Evolutionary conservation across 2,329 filamentous ascomycete species (phyloP).

Genomic region (Nemania abortiva): DNA sequence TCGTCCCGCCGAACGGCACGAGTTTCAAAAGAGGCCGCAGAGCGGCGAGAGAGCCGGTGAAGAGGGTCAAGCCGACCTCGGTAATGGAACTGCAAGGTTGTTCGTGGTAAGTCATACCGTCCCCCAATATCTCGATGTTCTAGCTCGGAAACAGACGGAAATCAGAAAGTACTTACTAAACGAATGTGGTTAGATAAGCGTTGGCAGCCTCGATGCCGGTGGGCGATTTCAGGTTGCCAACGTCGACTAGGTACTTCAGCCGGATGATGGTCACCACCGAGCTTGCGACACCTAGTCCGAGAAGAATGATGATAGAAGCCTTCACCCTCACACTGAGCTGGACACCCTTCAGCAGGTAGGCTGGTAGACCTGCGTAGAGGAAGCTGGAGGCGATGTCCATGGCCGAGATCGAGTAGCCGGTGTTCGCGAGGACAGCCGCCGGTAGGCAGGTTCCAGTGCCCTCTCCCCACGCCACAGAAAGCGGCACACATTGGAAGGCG

Average conservation of each 20-base stretch:
- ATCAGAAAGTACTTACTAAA: constrained; percentile 38
- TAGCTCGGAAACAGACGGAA: not conserved
- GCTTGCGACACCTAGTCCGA: constrained; percentile 40
- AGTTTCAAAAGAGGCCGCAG: constrained; percentile 40
- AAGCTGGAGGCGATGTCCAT: constrained; percentile 42
- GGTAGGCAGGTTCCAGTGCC: constrained; percentile 38
- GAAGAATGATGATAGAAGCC: constrained; percentile 37
- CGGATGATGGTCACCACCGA: constrained; percentile 41
- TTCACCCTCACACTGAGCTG: constrained; percentile 38
- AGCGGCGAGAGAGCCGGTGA: constrained; percentile 40
- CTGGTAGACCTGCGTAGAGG: constrained; percentile 38
- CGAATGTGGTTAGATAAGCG: constrained; percentile 40
- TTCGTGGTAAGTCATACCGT: constrained; percentile 21
- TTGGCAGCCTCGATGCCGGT: constrained; percentile 41
- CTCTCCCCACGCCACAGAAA: constrained; percentile 39
- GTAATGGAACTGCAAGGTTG: constrained; percentile 34
- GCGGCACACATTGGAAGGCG: constrained; percentile 37
- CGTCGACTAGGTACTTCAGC: constrained; percentile 40
- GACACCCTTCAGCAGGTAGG: constrained; percentile 35
- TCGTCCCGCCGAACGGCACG: constrained; percentile 39
- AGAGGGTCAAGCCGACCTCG: constrained; percentile 40
- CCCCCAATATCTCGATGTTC: not conserved
- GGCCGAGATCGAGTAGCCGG: constrained; percentile 41
- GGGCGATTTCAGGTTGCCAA: constrained; percentile 33
- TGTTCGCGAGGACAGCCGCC: constrained; percentile 38